Evolutionary conservation across 768 basidiomycete genomes (phyloP).

Genomic region (Agrocybe praecox): DNA sequence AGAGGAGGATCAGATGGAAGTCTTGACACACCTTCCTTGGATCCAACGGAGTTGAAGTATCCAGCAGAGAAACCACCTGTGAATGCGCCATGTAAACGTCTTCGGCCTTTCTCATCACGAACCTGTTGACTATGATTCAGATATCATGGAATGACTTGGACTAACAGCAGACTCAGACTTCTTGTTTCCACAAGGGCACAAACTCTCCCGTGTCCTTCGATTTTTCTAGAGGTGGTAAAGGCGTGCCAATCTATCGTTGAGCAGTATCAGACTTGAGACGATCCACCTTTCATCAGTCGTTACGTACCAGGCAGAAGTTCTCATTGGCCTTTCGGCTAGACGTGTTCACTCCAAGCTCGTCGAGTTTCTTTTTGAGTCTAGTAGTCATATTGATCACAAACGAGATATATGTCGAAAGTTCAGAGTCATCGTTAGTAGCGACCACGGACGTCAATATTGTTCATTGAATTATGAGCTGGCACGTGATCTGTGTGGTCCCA

Average conservation of each 20-base stretch:
- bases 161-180: conserved; percentile 49
- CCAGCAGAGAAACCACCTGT: conserved; percentile 98
- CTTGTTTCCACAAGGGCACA: conserved; percentile 98
- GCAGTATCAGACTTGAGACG: background rate
- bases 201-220: conserved; percentile 92
- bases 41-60: conserved; percentile 95
- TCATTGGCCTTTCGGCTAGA: conserved; percentile 75
- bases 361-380: conserved; percentile 83
- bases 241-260: conserved; percentile 80
- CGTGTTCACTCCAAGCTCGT: conserved; percentile 75
- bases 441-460: too few species aligned
- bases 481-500: too few species aligned
- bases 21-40: conserved; percentile 78
- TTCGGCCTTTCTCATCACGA: conserved; percentile 89
- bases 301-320: conserved; percentile 78
- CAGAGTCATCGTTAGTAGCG: too few species aligned
- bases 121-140: conserved; percentile 50
- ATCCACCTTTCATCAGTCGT: too few species aligned
- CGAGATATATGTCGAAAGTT: too few species aligned
- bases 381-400: conserved; percentile 33
- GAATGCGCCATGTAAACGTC: conserved; percentile 96
- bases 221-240: conserved; percentile 93
- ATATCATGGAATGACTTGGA: conserved; percentile 2
- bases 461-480: too few species aligned
- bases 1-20: background rate